Percentiles rank a stretch among this genome's conserved stretches.
Conservation (phyloP, 805 yeast species). For the Metschnikowia anglica region DNA sequence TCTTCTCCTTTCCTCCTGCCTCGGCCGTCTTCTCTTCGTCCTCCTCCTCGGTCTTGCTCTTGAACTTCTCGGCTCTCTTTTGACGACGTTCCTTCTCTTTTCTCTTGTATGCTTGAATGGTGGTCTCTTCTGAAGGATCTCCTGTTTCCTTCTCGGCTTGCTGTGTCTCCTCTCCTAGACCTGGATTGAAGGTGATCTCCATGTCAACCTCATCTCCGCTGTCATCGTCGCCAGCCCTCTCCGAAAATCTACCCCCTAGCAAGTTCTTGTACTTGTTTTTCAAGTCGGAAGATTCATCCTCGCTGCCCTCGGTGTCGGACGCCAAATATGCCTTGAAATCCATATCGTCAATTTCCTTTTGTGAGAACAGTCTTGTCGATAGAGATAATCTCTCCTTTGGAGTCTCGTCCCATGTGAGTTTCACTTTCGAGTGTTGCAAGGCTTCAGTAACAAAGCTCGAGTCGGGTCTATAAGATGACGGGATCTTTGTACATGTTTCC, state of each 20-base stretch:
- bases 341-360: constrained; percentile 84
- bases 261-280: constrained; percentile 64
- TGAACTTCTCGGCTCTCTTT: constrained; percentile 74
- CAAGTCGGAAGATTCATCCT: constrained; percentile 32
- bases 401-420: constrained; percentile 97
- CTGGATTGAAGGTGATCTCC: constrained; percentile 96
- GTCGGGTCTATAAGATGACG: constrained; percentile 75
- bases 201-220: constrained; percentile 69
- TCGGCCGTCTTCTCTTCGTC: constrained; percentile 27
- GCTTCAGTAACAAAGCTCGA: constrained; percentile 87
- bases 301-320: constrained; percentile 46
- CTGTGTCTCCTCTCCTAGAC: constrained; percentile 43
- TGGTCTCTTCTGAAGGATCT: constrained; percentile 59
- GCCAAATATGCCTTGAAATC: constrained; percentile 93
- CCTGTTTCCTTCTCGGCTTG: constrained; percentile 31
- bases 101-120: constrained; percentile 76
- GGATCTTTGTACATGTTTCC: constrained; percentile 71
- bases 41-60: constrained; percentile 55
- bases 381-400: constrained; percentile 82
- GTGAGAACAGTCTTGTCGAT: constrained; percentile 78
- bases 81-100: constrained; percentile 93
- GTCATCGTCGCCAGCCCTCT: constrained; percentile 39
- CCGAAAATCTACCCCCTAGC: constrained; percentile 44
- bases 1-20: constrained; percentile 14
- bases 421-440: constrained; percentile 92